Conservation (phyloP, 2,329 filamentous ascomycete species). For the Penicillium fuscoglaucum region DNA sequence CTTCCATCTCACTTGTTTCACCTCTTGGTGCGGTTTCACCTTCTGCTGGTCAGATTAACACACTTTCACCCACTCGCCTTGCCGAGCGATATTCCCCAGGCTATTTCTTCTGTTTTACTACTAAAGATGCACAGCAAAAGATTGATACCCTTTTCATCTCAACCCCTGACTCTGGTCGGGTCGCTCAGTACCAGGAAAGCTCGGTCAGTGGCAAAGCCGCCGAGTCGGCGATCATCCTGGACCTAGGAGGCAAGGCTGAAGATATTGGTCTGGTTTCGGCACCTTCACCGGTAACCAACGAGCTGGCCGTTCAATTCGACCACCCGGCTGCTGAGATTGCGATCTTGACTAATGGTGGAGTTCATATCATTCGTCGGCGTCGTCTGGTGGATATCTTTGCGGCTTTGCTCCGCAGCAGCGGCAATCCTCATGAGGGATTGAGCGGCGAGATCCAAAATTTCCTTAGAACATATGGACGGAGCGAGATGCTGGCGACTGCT, state of each 20-base stretch:
- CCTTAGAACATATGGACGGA: conserved; percentile 79
- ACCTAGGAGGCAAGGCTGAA: conserved; percentile 71
- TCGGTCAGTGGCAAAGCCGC: conserved; percentile 62
- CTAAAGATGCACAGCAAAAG: conserved; percentile 59
- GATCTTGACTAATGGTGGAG: conserved; percentile 84
- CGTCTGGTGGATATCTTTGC: conserved; percentile 92
- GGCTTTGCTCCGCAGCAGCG: conserved; percentile 69
- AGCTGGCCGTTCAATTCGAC: conserved; percentile 95
- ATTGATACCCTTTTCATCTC: conserved; percentile 76
- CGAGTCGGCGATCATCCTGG: conserved; percentile 79
- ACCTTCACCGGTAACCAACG: conserved; percentile 71
- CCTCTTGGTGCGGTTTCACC: conserved; percentile 28
- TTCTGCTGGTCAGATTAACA: conserved; percentile 46
- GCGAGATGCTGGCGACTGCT: conserved; percentile 86
- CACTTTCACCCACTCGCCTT: conserved; percentile 43
- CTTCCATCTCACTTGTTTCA: conserved; percentile 26
- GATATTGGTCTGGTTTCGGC: conserved; percentile 75
- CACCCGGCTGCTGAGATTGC: conserved; percentile 78
- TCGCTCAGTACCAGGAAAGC: conserved; percentile 59
- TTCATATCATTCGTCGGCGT: conserved; percentile 80
- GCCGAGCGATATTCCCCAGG: conserved; percentile 72
- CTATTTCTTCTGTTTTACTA: conserved; percentile 84
- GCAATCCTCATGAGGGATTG: conserved; percentile 70
- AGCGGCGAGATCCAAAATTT: conserved; percentile 82
- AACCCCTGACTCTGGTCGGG: conserved; percentile 82